Evolutionary conservation across 2,329 filamentous ascomycete species (phyloP), one percentile per base, ranked within the genome.

Genomic region (Xylariaceae sp.): DNA sequence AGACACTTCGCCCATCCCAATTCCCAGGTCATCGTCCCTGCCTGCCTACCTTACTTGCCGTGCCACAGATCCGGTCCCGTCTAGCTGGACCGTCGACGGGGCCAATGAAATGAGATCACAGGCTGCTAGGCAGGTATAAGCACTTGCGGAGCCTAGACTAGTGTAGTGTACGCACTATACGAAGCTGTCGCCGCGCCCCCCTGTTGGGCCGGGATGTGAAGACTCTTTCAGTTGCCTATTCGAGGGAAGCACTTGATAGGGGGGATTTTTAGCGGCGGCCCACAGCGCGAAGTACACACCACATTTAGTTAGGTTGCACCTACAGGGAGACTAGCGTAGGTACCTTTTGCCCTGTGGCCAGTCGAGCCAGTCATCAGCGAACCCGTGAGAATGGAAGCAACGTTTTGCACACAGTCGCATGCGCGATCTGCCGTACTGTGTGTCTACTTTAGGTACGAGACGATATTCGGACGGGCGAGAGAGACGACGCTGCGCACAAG

Each of bases 351-450:
- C 15, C 15, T 10, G 9, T 11, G 18, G 41, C 41, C 41, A 41
- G 23, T 30, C 23, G 23, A 18, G 41, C 41, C 41, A 56, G 56
- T 54, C 17, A 44, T 11, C 53, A 13, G 23, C 56, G 37, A 61
- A 53, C 61, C 61, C 61, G 45, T 39, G 61, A 51, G 61, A n/a
- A 55, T 57, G 61, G 61, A 30, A 57, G 59, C 61, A 63, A 59
- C 53, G 61, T 61, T 57, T 45, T 30, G 17, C 49, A n/a, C 52
- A 63, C 61, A 44, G 61, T 63, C 52, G 49, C 44, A 55, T 55
- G 53, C 55, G 39, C 53, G 18, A 53, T 53, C 30, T n/a, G 5
- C 41, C 10, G 41, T 45, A 45, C 41, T 45, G 41, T 45, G 5
- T n/a, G 41, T 6, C 41, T 45, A 45, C 17, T 18, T 18, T 18